Conservation (phyloP, 805 yeast species). For the Yamadazyma sp. region DNA sequence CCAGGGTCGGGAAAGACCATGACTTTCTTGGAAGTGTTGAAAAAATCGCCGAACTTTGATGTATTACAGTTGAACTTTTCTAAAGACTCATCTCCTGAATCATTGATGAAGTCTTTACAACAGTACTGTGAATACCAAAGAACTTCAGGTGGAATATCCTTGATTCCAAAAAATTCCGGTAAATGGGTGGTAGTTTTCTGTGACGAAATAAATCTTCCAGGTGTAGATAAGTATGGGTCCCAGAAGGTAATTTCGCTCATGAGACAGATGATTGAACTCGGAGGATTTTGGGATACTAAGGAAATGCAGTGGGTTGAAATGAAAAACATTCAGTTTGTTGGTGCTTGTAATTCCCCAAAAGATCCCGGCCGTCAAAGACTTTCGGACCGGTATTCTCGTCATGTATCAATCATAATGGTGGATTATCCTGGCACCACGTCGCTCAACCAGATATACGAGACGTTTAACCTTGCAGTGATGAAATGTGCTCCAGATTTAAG, state of each 20-base stretch:
- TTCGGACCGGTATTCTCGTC: conserved; percentile 63
- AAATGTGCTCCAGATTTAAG: conserved; percentile 59
- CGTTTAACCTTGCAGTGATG: conserved; percentile 57
- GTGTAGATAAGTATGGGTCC: conserved; percentile 66
- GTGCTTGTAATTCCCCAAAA: conserved; percentile 90
- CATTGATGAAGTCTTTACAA: conserved; percentile 63
- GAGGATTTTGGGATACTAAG: conserved; percentile 73
- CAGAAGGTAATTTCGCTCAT: conserved; percentile 70
- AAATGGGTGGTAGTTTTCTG: conserved; percentile 82
- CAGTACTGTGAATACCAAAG: conserved; percentile 66
- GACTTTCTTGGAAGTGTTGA: conserved; percentile 72
- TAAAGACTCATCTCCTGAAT: conserved; percentile 66
- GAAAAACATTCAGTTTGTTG: conserved; percentile 75
- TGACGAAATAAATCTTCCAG: conserved; percentile 88
- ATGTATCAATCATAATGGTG: conserved; percentile 63
- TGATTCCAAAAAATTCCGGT: conserved; percentile 61
- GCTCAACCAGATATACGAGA: conserved; percentile 61
- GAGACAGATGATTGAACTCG: conserved; percentile 68
- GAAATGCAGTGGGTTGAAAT: conserved; percentile 67
- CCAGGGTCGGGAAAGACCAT: conserved; percentile 98
- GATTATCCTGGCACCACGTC: conserved; percentile 74
- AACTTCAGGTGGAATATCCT: conserved; percentile 48
- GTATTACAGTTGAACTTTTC: conserved; percentile 77
- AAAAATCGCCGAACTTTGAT: conserved; percentile 56
- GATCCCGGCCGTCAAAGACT: conserved; percentile 71